phyloP scores from a whole-genome alignment of 371 early-diverging fungal species.

The Cokeromyces recurvatus region DNA sequence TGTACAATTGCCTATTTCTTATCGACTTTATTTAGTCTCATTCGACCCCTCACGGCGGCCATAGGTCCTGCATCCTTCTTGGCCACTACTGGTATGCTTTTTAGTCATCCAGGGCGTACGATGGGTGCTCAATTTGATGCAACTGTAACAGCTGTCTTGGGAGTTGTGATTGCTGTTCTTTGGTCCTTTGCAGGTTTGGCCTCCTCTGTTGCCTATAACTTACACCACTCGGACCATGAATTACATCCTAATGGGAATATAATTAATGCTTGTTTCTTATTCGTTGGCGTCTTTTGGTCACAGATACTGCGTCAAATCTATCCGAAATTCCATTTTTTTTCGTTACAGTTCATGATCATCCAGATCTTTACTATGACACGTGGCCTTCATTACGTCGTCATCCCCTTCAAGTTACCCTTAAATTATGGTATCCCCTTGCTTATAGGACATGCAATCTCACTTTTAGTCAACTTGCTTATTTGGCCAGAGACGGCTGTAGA shows the following conservation, averaged over 20 bases:
- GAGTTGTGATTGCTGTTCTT: constrained; percentile 29
- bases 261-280: constrained; percentile 23
- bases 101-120: constrained; percentile 48
- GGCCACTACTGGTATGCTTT: constrained; percentile 40
- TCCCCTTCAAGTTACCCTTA: constrained; percentile 20
- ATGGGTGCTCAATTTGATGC: constrained; percentile 50
- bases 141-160: constrained; percentile 36
- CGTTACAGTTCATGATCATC: constrained; percentile 32
- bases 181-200: constrained; percentile 37
- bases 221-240: background rate
- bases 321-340: constrained; percentile 34
- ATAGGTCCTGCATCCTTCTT: constrained; percentile 43
- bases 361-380: constrained; percentile 27
- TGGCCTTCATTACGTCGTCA: constrained; percentile 10
- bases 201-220: constrained; percentile 30
- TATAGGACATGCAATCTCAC: constrained; percentile 22
- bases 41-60: constrained; percentile 22
- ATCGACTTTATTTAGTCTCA: constrained; percentile 37
- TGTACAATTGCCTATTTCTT: constrained; percentile 48
- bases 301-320: constrained; percentile 27
- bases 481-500: constrained; percentile 52
- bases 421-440: constrained; percentile 26
- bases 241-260: constrained; percentile 11
- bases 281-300: constrained; percentile 24
- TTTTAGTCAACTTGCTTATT: constrained; percentile 34